These are phyloP conservation scores for Trichoderma virens DNA, from an alignment of 495 filamentous ascomycete genomes.

Conservation along the genomic window DNA sequence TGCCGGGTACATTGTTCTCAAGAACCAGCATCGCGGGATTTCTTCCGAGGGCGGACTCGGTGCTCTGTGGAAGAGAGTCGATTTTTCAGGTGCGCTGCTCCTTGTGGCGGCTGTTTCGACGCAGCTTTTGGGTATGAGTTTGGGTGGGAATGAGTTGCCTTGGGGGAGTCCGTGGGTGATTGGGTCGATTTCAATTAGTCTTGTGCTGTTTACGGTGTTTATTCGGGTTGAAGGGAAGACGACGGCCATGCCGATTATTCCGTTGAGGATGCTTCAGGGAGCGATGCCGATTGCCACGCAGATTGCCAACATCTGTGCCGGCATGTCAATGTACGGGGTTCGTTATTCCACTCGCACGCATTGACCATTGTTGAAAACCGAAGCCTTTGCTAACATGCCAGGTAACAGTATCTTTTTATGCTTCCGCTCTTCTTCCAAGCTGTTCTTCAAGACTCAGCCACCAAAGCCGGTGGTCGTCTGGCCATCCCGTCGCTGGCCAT, in stretches of 20 bases:
- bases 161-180: slow-evolving; percentile 47
- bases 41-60: slow-evolving; percentile 21
- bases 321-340: slow-evolving; percentile 51
- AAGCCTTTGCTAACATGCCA: background rate
- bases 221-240: slow-evolving; percentile 44
- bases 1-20: slow-evolving; percentile 42
- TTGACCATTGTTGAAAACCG: slow-evolving; percentile 10
- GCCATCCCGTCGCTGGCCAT: slow-evolving; percentile 55
- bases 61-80: slow-evolving; percentile 43
- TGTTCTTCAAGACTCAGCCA: slow-evolving; percentile 52
- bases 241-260: slow-evolving; percentile 46
- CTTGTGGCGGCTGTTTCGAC: slow-evolving; percentile 43
- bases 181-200: slow-evolving; percentile 35
- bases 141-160: slow-evolving; percentile 50
- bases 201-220: slow-evolving; percentile 38
- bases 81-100: slow-evolving; percentile 41
- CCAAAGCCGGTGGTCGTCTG: slow-evolving; percentile 50
- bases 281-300: slow-evolving; percentile 41
- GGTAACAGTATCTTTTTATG: slow-evolving; percentile 53
- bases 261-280: slow-evolving; percentile 45
- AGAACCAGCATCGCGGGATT: slow-evolving; percentile 21
- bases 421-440: slow-evolving; percentile 59
- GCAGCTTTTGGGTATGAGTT: slow-evolving; percentile 47
- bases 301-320: slow-evolving; percentile 48
- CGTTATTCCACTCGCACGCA: slow-evolving; percentile 26